These are phyloP conservation scores for Mediolabrus comicus DNA, from an alignment of 108 stramenopile species.

Conservation along the genomic window DNA sequence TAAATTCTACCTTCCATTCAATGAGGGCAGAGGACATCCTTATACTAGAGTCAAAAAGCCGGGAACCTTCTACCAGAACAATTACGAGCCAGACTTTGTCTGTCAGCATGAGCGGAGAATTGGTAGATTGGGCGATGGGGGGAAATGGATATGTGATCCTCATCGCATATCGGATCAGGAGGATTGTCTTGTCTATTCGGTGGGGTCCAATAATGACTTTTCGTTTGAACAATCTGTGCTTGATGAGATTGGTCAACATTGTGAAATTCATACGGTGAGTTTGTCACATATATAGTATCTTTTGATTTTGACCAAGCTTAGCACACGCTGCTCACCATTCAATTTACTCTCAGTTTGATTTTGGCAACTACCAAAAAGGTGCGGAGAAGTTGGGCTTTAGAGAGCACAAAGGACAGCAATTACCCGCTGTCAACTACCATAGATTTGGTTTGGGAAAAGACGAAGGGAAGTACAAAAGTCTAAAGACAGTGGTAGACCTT, in stretches of 20 bases:
- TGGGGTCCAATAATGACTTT: constrained; percentile 49
- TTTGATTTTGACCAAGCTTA: too few species aligned
- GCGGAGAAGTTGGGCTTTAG: background rate
- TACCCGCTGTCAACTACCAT: constrained; percentile 14
- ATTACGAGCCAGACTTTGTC: constrained; percentile 50
- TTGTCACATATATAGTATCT: too few species aligned
- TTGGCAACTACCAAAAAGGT: background rate
- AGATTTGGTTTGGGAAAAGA: background rate
- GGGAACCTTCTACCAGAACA: constrained; percentile 28
- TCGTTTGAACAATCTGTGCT: constrained; percentile 33
- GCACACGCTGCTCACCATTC: too few species aligned
- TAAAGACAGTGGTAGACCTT: background rate
- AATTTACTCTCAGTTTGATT: too few species aligned
- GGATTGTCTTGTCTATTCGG: constrained; percentile 47
- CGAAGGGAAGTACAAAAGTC: background rate
- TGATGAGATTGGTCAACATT: constrained; percentile 20
- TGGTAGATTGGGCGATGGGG: constrained; percentile 24
- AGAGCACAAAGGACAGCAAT: constrained; percentile 1
- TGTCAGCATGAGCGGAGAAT: constrained; percentile 28
- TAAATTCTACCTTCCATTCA: background rate
- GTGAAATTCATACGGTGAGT: constrained; percentile 52
- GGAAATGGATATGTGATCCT: constrained; percentile 57
- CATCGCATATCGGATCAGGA: constrained; percentile 34
- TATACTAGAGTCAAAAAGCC: background rate
- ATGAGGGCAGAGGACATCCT: background rate